Evolutionary conservation across 768 basidiomycete species (phyloP).

Genomic region (Suillus spraguei): DNA sequence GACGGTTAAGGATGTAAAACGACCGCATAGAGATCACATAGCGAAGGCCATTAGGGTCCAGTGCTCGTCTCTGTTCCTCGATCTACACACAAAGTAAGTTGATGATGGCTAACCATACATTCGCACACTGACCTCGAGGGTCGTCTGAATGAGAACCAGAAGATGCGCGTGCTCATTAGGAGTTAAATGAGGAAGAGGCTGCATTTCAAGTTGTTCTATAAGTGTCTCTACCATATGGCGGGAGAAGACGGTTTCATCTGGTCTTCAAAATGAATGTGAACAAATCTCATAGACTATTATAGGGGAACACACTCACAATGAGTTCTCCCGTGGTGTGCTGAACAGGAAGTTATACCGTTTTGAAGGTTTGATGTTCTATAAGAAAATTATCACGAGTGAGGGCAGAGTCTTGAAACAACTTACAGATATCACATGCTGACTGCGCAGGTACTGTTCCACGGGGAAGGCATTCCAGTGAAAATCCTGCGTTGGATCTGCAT

Average conservation of each 20-base stretch:
- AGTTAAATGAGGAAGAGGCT: conserved; percentile 70
- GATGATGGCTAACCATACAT: conserved; percentile 7
- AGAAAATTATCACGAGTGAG: background rate
- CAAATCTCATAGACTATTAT: conserved; percentile 5
- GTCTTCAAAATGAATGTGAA: conserved; percentile 32
- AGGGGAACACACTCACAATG: conserved; percentile 43
- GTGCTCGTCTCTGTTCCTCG: conserved; percentile 85
- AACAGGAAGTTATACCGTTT: conserved; percentile 60
- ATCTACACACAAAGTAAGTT: conserved; percentile 49
- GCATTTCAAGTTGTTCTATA: conserved; percentile 62
- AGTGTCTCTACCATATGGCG: conserved; percentile 60
- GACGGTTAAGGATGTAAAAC: conserved; percentile 82
- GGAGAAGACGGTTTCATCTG: conserved; percentile 61
- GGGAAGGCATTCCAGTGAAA: conserved; percentile 52
- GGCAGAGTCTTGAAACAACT: conserved; percentile 14
- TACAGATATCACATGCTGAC: conserved; percentile 19
- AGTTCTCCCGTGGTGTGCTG: conserved; percentile 40
- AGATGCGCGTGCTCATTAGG: conserved; percentile 84
- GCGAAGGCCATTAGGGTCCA: conserved; percentile 90
- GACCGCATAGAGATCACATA: conserved; percentile 93
- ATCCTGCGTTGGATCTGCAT: conserved; percentile 13
- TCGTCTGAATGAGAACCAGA: conserved; percentile 82
- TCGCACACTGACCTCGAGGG: conserved; percentile 68
- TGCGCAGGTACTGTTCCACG: conserved; percentile 45
- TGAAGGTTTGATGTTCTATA: conserved; percentile 20